Evolutionary conservation across 148 eudicot genomes (phyloP).

Genomic region (Spergularia bocconei): DNA sequence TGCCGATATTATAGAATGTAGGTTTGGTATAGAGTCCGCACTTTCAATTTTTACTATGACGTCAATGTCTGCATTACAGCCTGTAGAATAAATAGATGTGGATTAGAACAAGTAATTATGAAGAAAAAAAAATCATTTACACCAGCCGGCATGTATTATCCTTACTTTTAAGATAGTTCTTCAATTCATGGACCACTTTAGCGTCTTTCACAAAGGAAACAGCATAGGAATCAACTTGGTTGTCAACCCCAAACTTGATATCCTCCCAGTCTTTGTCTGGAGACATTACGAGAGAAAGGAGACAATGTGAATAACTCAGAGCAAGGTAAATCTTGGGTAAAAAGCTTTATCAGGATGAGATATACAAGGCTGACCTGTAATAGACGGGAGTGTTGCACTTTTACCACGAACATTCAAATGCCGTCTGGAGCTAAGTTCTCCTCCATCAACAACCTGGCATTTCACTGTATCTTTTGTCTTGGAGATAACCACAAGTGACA

Average conservation of each 20-base stretch:
- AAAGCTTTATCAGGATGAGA: neutral
- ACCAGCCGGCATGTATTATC: constrained; percentile 4
- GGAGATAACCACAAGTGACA: constrained; percentile 80
- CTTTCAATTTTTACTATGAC: constrained; percentile 93
- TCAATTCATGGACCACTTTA: constrained; percentile 77
- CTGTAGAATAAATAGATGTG: constrained; percentile 37
- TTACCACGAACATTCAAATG: constrained; percentile 97
- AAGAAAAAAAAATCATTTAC: neutral
- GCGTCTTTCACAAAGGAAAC: constrained; percentile 98
- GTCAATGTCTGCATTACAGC: constrained; percentile 78
- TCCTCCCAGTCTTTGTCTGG: constrained; percentile 99
- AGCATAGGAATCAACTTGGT: constrained; percentile 89
- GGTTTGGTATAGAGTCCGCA: constrained; percentile 95
- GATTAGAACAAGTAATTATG: constrained; percentile 5
- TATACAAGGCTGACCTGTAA: constrained; percentile 61
- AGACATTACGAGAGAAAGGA: constrained; percentile 13
- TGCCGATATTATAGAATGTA: constrained; percentile 86
- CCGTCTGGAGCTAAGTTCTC: constrained; percentile 85
- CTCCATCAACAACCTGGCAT: constrained; percentile 91
- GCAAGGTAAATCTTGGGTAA: neutral
- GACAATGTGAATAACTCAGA: constrained; percentile 8
- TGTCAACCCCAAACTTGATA: constrained; percentile 97
- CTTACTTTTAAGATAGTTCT: constrained; percentile 79
- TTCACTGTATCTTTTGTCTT: constrained; percentile 75
- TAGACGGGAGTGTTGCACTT: constrained; percentile 94